A percentile compares a stretch with the other conserved stretches of the same genome.
Evolutionary conservation across 345 rosid genomes (phyloP).

Genomic region (sweet orange (Citrus sinensis)): DNA sequence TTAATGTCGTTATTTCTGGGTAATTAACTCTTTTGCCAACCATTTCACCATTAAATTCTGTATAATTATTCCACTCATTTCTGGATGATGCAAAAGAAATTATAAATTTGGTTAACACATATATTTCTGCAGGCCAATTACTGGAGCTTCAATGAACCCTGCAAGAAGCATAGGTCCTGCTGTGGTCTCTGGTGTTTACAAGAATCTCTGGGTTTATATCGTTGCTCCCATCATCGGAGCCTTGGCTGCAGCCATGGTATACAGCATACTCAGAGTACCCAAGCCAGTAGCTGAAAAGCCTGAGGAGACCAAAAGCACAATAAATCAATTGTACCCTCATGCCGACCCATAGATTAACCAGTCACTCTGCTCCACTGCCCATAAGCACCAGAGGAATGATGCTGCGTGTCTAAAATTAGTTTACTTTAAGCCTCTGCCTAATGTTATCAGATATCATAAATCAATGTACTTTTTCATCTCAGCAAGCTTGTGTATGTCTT

Average conservation of each 20-base stretch:
- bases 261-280: slow-evolving; percentile 29
- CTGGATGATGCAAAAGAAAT: neutral
- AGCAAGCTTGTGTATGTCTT: neutral
- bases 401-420: no score
- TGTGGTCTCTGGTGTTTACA: slow-evolving; percentile 33
- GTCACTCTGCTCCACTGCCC: no score
- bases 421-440: no score
- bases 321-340: slow-evolving; percentile 22
- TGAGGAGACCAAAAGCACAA: slow-evolving; percentile 10
- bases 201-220: slow-evolving; percentile 43
- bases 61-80: neutral
- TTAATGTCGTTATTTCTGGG: slow-evolving; percentile 48
- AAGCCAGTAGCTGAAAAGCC: slow-evolving; percentile 21
- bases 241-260: slow-evolving; percentile 26
- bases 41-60: neutral
- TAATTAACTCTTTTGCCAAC: slow-evolving; percentile 3
- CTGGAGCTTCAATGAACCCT: slow-evolving; percentile 61
- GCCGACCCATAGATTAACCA: slow-evolving; percentile 24
- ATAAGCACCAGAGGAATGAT: no score
- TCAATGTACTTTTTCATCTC: neutral
- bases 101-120: neutral
- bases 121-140: slow-evolving; percentile 40
- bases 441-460: no score
- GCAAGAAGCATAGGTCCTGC: slow-evolving; percentile 57
- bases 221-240: slow-evolving; percentile 45